phyloP scores from a whole-genome alignment of 192 early-diverging fungal species.

The Backusella mclennaniae region DNA sequence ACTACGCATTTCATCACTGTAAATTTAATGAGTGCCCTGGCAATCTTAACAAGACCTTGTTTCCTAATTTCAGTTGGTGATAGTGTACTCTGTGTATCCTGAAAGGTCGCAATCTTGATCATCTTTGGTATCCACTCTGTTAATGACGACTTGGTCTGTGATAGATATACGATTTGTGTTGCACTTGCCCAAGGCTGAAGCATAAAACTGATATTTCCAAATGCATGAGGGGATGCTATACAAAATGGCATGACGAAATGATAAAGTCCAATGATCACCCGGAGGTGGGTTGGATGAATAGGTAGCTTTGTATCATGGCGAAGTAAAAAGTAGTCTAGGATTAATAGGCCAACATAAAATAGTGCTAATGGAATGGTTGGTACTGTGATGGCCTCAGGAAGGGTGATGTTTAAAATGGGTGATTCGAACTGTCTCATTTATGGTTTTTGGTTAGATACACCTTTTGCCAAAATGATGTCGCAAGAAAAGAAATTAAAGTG shows the following conservation, averaged over 20 bases:
- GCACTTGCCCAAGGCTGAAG: constrained; percentile 4
- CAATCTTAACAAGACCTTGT: background rate
- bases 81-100: background rate
- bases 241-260: background rate
- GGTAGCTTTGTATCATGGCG: background rate
- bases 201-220: constrained; percentile 10
- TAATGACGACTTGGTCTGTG: background rate
- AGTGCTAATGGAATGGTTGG: background rate
- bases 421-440: background rate
- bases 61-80: background rate
- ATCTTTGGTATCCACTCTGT: background rate
- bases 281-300: background rate
- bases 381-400: background rate
- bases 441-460: too few species aligned
- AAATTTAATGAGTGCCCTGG: background rate
- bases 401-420: background rate
- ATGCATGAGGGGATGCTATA: background rate
- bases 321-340: background rate
- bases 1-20: background rate
- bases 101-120: background rate
- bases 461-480: too few species aligned
- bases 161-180: background rate
- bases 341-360: background rate
- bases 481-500: too few species aligned
- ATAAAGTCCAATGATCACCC: background rate